phyloP scores from a whole-genome alignment of 2,329 filamentous ascomycete genomes.

The Emydomyces testavorans region DNA sequence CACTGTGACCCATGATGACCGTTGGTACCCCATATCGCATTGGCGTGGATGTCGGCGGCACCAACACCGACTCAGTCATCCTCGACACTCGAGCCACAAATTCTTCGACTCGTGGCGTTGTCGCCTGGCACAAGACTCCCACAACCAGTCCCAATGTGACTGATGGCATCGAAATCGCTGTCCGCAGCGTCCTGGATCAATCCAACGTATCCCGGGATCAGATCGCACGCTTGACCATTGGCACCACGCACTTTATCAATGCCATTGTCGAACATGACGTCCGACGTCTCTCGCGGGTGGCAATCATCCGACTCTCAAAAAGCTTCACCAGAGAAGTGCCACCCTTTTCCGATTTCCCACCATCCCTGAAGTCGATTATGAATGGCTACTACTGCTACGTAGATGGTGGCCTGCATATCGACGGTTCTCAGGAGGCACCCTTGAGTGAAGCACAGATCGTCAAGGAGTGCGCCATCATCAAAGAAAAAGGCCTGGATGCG shows the following conservation, averaged over 20 bases:
- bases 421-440: conserved; percentile 33
- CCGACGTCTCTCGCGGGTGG: conserved; percentile 41
- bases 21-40: conserved; percentile 17
- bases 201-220: conserved; percentile 24
- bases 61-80: conserved; percentile 29
- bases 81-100: conserved; percentile 22
- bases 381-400: conserved; percentile 39
- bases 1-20: no score
- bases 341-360: conserved; percentile 41
- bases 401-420: conserved; percentile 40
- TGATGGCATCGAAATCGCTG: conserved; percentile 31
- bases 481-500: conserved; percentile 33
- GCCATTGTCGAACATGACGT: conserved; percentile 42
- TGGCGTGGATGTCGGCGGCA: conserved; percentile 32
- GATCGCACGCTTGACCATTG: conserved; percentile 40
- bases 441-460: conserved; percentile 38
- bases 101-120: conserved; percentile 22
- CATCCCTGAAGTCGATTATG: conserved; percentile 36
- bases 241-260: conserved; percentile 45
- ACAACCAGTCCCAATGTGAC: conserved; percentile 34
- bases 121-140: conserved; percentile 29
- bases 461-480: conserved; percentile 35
- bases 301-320: conserved; percentile 41
- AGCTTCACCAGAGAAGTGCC: conserved; percentile 41
- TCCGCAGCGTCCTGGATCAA: conserved; percentile 28